Conservation (phyloP, 441 rosid genomes). For the Adansonia grandidieri region DNA sequence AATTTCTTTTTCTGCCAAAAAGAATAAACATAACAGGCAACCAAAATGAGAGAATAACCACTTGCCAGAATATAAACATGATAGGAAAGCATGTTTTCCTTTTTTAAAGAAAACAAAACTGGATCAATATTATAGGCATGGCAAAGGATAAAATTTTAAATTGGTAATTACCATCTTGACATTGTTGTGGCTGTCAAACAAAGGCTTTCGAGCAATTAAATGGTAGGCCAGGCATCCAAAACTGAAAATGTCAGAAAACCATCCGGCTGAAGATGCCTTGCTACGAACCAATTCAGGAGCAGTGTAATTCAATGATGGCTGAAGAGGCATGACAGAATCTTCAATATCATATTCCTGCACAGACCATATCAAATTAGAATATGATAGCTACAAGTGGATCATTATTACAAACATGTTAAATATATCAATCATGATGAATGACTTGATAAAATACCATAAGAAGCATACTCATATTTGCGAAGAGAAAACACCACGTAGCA, state of each 20-base stretch:
- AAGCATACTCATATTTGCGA: background rate
- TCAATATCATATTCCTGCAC: slow-evolving; percentile 94
- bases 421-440: background rate
- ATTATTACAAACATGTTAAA: background rate
- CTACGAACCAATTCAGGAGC: slow-evolving; percentile 94
- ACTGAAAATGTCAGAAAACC: slow-evolving; percentile 84
- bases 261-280: slow-evolving; percentile 67
- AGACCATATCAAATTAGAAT: slow-evolving; percentile 29
- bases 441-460: background rate
- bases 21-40: background rate
- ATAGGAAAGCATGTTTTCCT: slow-evolving; percentile 2
- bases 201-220: slow-evolving; percentile 84
- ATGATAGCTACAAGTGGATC: slow-evolving; percentile 18
- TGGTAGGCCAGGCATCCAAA: slow-evolving; percentile 90
- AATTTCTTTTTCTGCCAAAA: slow-evolving; percentile 2
- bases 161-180: slow-evolving; percentile 79
- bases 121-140: slow-evolving; percentile 13
- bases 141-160: slow-evolving; percentile 16
- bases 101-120: slow-evolving; percentile 16
- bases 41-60: background rate
- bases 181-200: slow-evolving; percentile 91
- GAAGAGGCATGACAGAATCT: slow-evolving; percentile 87
- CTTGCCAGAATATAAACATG: slow-evolving; percentile 14
- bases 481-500: background rate
- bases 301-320: slow-evolving; percentile 87